These are phyloP conservation scores for Plasmodium cynomolgi DNA, from an alignment of 169 alveolate genomes.

Conservation along the genomic window DNA sequence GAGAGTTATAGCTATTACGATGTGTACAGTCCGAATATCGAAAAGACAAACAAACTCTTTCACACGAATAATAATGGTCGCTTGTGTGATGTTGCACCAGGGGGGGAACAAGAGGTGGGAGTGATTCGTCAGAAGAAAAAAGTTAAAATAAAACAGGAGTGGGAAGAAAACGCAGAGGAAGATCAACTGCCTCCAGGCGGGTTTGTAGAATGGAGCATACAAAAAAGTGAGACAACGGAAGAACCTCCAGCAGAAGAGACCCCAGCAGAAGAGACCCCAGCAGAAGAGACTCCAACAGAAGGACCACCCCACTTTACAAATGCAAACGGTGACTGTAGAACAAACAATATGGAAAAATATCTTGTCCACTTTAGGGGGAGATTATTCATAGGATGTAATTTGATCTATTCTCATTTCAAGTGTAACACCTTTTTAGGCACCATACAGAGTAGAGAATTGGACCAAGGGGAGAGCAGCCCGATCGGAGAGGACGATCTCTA, in stretches of 20 bases:
- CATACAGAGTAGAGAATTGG: not conserved
- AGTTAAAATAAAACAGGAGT: conserved; percentile 1
- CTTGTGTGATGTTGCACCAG: not conserved
- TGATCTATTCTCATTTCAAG: conserved; percentile 47
- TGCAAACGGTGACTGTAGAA: not conserved
- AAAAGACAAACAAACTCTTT: conserved; percentile 21
- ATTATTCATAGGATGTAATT: conserved; percentile 47
- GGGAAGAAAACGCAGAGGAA: not conserved
- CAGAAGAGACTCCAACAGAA: not conserved
- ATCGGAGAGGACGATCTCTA: not conserved
- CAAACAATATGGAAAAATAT: conserved; percentile 20
- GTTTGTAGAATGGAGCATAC: not conserved
- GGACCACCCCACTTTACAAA: not conserved
- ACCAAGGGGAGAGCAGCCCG: not conserved
- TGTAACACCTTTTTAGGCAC: conserved; percentile 32
- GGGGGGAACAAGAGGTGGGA: not conserved
- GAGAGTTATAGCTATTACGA: conserved; percentile 52
- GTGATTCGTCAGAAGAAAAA: not conserved
- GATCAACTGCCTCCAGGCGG: not conserved
- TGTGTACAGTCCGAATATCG: conserved; percentile 29
- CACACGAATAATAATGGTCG: conserved; percentile 39
- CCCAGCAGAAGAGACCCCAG: too few species aligned
- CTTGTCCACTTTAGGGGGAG: conserved; percentile 67
- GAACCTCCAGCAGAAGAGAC: not conserved
- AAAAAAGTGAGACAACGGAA: conserved; percentile 11